A percentile compares a stretch with the other conserved stretches of the same genome.
Evolutionary conservation across 2,329 filamentous ascomycete species (phyloP).

Genomic region (Pseudogymnoascus sp.): DNA sequence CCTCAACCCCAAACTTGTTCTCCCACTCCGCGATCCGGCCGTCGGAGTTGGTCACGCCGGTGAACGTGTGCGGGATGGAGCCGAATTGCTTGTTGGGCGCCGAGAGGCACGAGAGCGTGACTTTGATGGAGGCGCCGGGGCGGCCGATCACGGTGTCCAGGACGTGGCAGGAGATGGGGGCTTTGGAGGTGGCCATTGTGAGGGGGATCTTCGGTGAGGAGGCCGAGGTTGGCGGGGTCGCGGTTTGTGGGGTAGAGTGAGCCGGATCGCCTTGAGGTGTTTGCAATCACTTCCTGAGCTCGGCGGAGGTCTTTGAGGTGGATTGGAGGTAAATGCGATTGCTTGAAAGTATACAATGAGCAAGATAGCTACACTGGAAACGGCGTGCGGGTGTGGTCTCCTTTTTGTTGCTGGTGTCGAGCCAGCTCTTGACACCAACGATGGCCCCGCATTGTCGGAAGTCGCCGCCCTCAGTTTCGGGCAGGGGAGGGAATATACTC

Average conservation of each 20-base stretch:
- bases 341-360: neutral
- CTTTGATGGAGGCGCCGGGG: constrained; percentile 57
- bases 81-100: constrained; percentile 25
- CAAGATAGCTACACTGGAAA: neutral
- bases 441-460: neutral
- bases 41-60: constrained; percentile 64
- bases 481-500: neutral
- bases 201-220: neutral
- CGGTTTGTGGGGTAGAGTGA: neutral
- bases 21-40: constrained; percentile 66
- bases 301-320: neutral
- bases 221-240: neutral
- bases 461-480: neutral
- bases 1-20: constrained; percentile 19
- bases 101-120: constrained; percentile 34
- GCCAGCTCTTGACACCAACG: neutral
- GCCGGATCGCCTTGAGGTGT: neutral
- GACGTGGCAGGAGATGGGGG: constrained; percentile 77
- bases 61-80: constrained; percentile 42
- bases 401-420: neutral
- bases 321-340: neutral
- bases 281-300: neutral
- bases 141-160: constrained; percentile 71
- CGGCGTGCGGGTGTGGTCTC: neutral
- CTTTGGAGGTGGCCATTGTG: constrained; percentile 22